Percentiles rank a stretch among this genome's conserved stretches.
phyloP scores from a whole-genome alignment of 768 basidiomycete genomes.

The Coprinopsis strossmayeri region DNA sequence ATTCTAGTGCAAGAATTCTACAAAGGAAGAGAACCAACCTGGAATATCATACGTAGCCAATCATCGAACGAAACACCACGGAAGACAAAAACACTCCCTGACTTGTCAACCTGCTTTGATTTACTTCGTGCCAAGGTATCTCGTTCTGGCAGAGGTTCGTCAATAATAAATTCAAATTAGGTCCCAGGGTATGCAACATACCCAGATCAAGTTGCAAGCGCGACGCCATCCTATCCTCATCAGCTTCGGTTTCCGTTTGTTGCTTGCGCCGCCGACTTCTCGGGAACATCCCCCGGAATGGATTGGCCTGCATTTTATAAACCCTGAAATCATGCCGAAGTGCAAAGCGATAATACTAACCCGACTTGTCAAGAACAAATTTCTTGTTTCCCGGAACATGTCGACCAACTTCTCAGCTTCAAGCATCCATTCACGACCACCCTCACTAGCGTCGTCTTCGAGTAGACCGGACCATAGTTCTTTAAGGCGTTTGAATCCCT shows the following conservation, averaged over 20 bases:
- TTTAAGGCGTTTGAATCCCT: slow-evolving; percentile 51
- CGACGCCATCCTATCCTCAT: slow-evolving; percentile 68
- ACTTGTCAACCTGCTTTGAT: slow-evolving; percentile 30
- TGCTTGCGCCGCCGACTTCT: slow-evolving; percentile 31
- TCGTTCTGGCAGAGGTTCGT: slow-evolving; percentile 33
- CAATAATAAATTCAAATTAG: too few species aligned
- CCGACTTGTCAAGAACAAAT: slow-evolving; percentile 72
- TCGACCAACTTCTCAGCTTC: slow-evolving; percentile 86
- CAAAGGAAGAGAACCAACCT: slow-evolving; percentile 41
- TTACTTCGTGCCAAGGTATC: slow-evolving; percentile 46
- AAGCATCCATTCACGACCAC: slow-evolving; percentile 60
- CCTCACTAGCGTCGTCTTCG: slow-evolving; percentile 31
- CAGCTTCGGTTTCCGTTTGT: slow-evolving; percentile 40
- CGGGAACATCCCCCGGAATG: slow-evolving; percentile 69
- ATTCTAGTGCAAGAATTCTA: background rate
- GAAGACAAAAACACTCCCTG: slow-evolving; percentile 55
- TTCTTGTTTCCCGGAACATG: slow-evolving; percentile 80
- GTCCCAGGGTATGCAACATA: slow-evolving; percentile 21
- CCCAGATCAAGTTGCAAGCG: slow-evolving; percentile 73
- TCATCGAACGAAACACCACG: slow-evolving; percentile 77
- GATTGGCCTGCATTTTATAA: slow-evolving; percentile 31
- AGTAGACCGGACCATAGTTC: slow-evolving; percentile 59
- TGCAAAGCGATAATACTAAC: slow-evolving; percentile 35
- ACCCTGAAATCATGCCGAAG: background rate
- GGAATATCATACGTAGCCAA: slow-evolving; percentile 82